A percentile compares a stretch with the other conserved stretches of the same genome.
These are phyloP conservation scores for Camelina sativa DNA, from an alignment of 345 rosid genomes.

Conservation along the genomic window DNA sequence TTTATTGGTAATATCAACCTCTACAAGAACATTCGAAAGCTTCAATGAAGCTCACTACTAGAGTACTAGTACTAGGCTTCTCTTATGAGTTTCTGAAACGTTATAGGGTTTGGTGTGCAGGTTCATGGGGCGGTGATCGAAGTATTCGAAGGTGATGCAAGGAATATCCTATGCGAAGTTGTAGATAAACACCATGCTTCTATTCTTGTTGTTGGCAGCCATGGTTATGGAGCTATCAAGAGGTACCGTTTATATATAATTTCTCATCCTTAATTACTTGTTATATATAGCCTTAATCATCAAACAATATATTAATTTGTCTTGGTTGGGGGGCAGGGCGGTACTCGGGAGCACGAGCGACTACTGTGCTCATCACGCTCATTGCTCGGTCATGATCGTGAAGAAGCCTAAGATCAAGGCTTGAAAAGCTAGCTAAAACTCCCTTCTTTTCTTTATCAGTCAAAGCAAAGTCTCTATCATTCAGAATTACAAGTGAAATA, in stretches of 20 bases:
- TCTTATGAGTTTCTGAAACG: no score
- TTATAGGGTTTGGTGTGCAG: conserved; percentile 43
- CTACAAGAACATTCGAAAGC: background rate
- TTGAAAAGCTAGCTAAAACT: conserved; percentile 8
- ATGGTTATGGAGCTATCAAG: conserved; percentile 96
- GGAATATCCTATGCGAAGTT: conserved; percentile 87
- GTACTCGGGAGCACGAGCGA: conserved; percentile 96
- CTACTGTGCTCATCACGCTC: conserved; percentile 96
- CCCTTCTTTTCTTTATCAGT: background rate
- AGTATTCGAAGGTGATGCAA: conserved; percentile 86
- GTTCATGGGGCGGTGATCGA: conserved; percentile 58
- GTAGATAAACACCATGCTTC: conserved; percentile 89
- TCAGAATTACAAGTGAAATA: background rate
- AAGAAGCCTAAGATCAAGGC: conserved; percentile 86
- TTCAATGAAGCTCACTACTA: no score
- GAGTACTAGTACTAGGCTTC: no score
- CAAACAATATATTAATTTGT: background rate
- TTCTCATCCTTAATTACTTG: no score
- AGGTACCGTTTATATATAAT: conserved; percentile 42
- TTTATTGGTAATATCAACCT: background rate
- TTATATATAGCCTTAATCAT: no score
- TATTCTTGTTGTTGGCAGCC: conserved; percentile 89
- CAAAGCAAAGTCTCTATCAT: conserved; percentile 1
- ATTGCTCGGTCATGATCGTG: conserved; percentile 92
- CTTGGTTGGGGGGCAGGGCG: conserved; percentile 58